A percentile compares a stretch with the other conserved stretches of the same genome.
Evolutionary conservation across 1,284 basidiomycete genomes (phyloP).

Genomic region (Peniophora sp.): DNA sequence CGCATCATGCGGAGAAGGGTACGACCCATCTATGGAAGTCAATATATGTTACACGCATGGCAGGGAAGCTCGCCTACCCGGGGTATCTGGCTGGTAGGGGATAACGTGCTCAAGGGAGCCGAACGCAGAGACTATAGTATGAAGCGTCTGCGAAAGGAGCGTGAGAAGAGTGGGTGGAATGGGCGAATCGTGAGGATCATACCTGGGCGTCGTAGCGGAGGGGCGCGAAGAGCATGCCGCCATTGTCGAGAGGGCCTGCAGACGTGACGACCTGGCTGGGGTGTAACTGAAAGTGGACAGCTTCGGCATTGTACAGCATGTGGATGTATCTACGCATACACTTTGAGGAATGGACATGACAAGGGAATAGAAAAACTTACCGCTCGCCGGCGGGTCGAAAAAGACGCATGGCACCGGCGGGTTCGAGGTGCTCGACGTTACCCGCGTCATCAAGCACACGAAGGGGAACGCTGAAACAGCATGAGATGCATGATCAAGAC

Average conservation of each 20-base stretch:
- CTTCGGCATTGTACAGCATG: conserved; percentile 51
- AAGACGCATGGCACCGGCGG: conserved; percentile 49
- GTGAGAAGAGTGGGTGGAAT: neutral
- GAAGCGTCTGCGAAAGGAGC: conserved; percentile 31
- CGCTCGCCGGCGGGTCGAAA: conserved; percentile 33
- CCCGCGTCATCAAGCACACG: conserved; percentile 17
- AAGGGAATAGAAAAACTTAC: conserved; percentile 20
- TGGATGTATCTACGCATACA: conserved; percentile 36
- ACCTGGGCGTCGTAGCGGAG: conserved; percentile 54
- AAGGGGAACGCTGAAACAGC: conserved; percentile 5
- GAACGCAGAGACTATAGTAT: conserved; percentile 41
- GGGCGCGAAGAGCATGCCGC: conserved; percentile 44
- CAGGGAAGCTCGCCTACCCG: conserved; percentile 1
- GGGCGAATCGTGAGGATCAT: conserved; percentile 9
- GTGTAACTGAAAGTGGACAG: conserved; percentile 16
- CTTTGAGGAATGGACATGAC: neutral
- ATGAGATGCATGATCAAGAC: neutral
- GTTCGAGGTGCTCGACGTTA: conserved; percentile 17
- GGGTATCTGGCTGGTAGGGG: conserved; percentile 8
- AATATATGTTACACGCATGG: neutral
- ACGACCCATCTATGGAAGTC: neutral
- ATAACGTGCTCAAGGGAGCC: conserved; percentile 46
- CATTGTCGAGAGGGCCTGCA: conserved; percentile 19
- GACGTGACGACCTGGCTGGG: neutral
- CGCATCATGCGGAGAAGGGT: conserved; percentile 32